Evolutionary conservation across 306 rosid species (phyloP).

Genomic region (Geum urbanum): DNA sequence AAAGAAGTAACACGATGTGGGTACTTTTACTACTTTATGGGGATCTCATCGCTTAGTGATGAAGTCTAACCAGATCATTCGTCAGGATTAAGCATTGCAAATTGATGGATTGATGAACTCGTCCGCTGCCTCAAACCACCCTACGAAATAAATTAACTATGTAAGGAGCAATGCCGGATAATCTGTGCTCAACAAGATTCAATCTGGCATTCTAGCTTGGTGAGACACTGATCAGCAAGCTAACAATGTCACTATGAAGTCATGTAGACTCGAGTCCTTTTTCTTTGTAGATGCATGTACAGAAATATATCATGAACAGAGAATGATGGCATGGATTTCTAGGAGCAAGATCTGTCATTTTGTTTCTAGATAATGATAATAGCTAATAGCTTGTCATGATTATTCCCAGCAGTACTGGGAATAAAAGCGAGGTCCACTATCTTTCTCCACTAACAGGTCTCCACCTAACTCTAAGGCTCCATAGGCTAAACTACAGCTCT

Average conservation of each 20-base stretch:
- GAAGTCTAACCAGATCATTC: slow-evolving; percentile 1
- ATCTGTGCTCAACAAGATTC: not conserved
- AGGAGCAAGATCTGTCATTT: slow-evolving; percentile 1
- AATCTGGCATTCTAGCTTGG: not conserved
- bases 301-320: not conserved
- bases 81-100: not conserved
- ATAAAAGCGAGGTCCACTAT: slow-evolving; percentile 39
- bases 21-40: not conserved
- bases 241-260: slow-evolving; percentile 2
- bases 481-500: too few relatives aligned
- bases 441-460: slow-evolving; percentile 32
- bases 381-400: slow-evolving; percentile 1
- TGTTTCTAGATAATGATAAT: not conserved
- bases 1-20: not conserved
- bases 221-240: not conserved
- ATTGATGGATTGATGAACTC: not conserved
- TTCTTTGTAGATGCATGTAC: not conserved
- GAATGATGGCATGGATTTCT: not conserved
- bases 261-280: not conserved
- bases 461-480: not conserved
- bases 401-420: slow-evolving; percentile 19
- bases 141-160: too few relatives aligned
- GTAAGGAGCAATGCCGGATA: not conserved
- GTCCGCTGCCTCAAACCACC: not conserved
- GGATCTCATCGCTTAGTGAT: slow-evolving; percentile 2